Evolutionary conservation across 768 basidiomycete genomes (phyloP), one percentile per base, ranked within the genome.

Genomic region (Auricularia sp.): DNA sequence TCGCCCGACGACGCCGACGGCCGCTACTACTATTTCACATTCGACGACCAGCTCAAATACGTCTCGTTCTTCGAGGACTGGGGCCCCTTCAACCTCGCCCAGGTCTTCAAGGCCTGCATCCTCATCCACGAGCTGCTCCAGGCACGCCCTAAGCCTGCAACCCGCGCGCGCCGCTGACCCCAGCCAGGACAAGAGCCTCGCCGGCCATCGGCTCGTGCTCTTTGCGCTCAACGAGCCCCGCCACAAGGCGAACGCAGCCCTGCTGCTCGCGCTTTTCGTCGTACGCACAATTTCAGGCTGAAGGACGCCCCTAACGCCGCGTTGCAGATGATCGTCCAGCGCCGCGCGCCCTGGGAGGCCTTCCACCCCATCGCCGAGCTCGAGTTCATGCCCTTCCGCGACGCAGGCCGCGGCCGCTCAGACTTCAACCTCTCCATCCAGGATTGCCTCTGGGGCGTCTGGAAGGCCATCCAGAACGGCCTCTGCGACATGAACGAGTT

Each of bases 401-500:
- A 99, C 71, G 97, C 97, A 21, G 95, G 96, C 3, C 84, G 91
- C 47, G 94, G 93, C 1, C 85, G 86, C 12, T 91, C 92, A 8
- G 94, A 98, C 74, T 97, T 94, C 77, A 92, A 90, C 72, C 84
- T 98, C 64, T 91, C 81, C 67, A 92, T 98, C 62, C 95, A 97
- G 73, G 94, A 96, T 70, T 91, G 93, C 72, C 79, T 90, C 1
- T 91, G 88, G 87, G 89, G 89, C 18, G 76, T 93, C 67, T 92
- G 88, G 86, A 92, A 92, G 73, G 88, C 88, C 0, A 90, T 91
- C 82, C 56, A 96, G 76, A 90, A 95, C 66, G 87, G 89, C 12
- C 80, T 99, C 0, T 93, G 91, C 75, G 96, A 98, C 70, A 88
- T 96, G 82, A 91, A 93, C 72, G 90, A 91, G 68, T 98, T 98